Evolutionary conservation across 768 basidiomycete genomes (phyloP), one percentile per base, ranked within the genome.

Genomic region (Myochromella boudieri): DNA sequence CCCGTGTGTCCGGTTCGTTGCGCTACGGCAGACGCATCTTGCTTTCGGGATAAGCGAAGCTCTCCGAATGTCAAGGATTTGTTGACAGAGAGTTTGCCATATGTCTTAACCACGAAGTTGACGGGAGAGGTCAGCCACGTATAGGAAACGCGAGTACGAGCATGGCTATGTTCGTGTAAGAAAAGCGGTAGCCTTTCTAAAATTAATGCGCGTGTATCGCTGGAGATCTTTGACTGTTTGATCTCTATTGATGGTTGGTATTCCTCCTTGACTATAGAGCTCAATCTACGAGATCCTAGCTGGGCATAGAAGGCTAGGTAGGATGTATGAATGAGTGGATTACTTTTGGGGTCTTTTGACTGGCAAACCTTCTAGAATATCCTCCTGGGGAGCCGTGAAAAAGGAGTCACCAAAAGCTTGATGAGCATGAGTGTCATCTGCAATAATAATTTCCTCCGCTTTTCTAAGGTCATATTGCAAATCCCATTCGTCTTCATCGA

Each of bases 181-280:
- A 98, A 97, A 24, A 99, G 69, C 0, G 95, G 91, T 15, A 97
- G 69, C 25, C 95, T 73, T 65, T 97, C 89, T 21, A 95, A 67
- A 10, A 94, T 81, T 28, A 91, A 71, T 2, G 71, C 56, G 2
- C 81, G 80, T 8, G 75, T 76, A 8, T 85, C 80, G 1, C 59
- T 53, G 2, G 83, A 77, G 20, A 66, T 62, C 51, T 72, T 76
- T 0, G 76, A 70, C 31, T 72, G 64, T 31, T 61, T 66, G 15
- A 82, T 61, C 60, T 88, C 84, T 10, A 63, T 63, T 3, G 76
- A 69, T 0, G 81, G 74, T 42, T 80, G 77, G 57, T 91, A 88
- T 25, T 90, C 85, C 57, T 95, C 91, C 50, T 78, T 78, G 32
- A 97, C 80, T 12, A 92, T 69, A 10, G 71, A 68, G 48, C 85